A percentile compares a stretch with the other conserved stretches of the same genome.
Evolutionary conservation across 768 basidiomycete species (phyloP).

Genomic region (Trametes cubensis): DNA sequence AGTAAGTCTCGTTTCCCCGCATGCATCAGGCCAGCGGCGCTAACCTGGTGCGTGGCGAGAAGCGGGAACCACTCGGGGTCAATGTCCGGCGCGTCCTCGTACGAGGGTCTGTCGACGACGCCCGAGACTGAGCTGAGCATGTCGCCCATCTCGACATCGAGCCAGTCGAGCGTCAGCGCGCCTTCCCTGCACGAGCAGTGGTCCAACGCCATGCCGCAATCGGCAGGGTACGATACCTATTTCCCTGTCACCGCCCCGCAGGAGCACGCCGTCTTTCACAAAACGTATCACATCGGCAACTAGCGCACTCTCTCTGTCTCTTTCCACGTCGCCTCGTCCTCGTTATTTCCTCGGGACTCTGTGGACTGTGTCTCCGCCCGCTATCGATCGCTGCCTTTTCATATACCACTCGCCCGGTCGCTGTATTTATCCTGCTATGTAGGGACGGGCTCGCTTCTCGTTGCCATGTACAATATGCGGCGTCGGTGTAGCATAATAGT

Average conservation of each 20-base stretch:
- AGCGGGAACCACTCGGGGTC: conserved; percentile 24
- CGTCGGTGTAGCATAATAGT: conserved; percentile 26
- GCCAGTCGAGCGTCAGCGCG: conserved; percentile 49
- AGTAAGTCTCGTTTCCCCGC: conserved; percentile 50
- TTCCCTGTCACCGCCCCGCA: conserved; percentile 56
- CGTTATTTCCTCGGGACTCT: conserved; percentile 19
- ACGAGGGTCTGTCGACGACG: conserved; percentile 30
- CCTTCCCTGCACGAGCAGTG: conserved; percentile 52
- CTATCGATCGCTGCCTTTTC: conserved; percentile 8
- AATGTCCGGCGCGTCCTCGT: conserved; percentile 13
- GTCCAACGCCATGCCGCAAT: conserved; percentile 51
- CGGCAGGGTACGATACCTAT: conserved; percentile 66
- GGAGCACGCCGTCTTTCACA: conserved; percentile 32
- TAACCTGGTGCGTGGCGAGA: conserved; percentile 1
- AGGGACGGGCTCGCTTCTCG: conserved; percentile 13
- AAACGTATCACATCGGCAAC: conserved; percentile 32
- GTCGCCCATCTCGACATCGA: conserved; percentile 50
- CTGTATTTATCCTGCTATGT: conserved; percentile 18
- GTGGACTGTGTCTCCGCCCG: conserved; percentile 7
- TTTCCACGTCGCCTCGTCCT: not conserved
- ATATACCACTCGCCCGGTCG: conserved; percentile 19
- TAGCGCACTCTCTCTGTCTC: not conserved
- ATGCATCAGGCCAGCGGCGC: not conserved
- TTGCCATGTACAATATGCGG: conserved; percentile 24
- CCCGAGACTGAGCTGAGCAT: conserved; percentile 58